Conservation (phyloP, 495 filamentous ascomycete genomes). For the Xylaria telfairii region DNA sequence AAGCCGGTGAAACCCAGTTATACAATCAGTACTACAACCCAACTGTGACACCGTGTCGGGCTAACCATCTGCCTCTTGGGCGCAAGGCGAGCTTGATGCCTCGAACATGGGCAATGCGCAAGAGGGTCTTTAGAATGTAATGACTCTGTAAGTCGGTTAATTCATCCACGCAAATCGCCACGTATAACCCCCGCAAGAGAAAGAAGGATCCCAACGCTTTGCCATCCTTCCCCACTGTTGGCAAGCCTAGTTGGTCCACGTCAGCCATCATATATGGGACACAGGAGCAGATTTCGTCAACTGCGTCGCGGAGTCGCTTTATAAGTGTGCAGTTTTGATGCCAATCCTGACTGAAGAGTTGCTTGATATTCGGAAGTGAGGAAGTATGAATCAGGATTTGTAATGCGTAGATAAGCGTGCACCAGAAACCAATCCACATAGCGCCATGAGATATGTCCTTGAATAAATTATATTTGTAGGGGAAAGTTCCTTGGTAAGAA, state of each 20-base stretch:
- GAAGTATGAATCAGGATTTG: not conserved
- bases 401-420: conserved; percentile 6
- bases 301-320: not conserved
- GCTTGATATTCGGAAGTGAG: not conserved
- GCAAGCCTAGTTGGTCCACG: conserved; percentile 11
- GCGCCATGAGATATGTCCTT: not conserved
- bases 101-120: conserved; percentile 5
- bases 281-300: conserved; percentile 13
- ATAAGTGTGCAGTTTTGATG: not conserved
- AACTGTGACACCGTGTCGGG: not conserved
- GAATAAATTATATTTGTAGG: conserved; percentile 4
- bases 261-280: conserved; percentile 12
- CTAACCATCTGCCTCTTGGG: not conserved
- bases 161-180: conserved; percentile 2
- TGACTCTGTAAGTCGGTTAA: not conserved
- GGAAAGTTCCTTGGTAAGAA: not conserved
- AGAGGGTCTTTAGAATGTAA: conserved; percentile 1
- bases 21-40: not conserved
- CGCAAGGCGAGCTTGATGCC: conserved; percentile 13
- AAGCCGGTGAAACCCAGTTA: not conserved
- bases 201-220: conserved; percentile 6
- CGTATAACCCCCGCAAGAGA: conserved; percentile 3
- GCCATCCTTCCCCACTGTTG: not conserved
- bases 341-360: not conserved
- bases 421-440: conserved; percentile 14